Conservation (phyloP, 1,139 yeast species). For the Scheffersomyces insectosa region DNA sequence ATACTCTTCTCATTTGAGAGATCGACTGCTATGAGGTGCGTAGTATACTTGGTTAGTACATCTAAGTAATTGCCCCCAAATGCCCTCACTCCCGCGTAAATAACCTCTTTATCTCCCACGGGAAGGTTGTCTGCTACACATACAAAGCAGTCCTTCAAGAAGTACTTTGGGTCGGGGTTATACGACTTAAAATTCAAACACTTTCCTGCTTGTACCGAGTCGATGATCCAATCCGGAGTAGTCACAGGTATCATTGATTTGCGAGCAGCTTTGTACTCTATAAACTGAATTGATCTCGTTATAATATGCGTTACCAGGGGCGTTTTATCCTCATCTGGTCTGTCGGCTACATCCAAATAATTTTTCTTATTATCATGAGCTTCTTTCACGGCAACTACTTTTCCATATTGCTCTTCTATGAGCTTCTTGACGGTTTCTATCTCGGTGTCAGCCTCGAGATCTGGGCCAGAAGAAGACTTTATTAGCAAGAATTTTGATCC, state of each 20-base stretch:
- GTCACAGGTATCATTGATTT: conserved; percentile 69
- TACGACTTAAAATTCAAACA: conserved; percentile 52
- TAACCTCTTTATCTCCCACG: conserved; percentile 60
- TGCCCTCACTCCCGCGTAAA: conserved; percentile 65
- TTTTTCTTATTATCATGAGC: conserved; percentile 25
- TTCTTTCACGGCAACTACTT: conserved; percentile 23
- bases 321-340: conserved; percentile 1
- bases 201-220: conserved; percentile 44
- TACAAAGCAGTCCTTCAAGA: conserved; percentile 62
- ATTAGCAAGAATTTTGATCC: no score
- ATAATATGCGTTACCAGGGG: conserved; percentile 52
- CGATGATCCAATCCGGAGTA: conserved; percentile 61
- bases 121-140: conserved; percentile 62
- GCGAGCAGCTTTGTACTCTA: conserved; percentile 52
- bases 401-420: conserved; percentile 18
- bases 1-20: conserved; percentile 51
- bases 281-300: conserved; percentile 53
- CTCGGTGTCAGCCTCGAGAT: not conserved
- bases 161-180: conserved; percentile 69
- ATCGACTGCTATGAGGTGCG: conserved; percentile 70
- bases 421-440: not conserved
- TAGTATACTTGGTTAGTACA: conserved; percentile 65
- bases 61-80: conserved; percentile 76
- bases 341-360: conserved; percentile 18
- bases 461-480: no score